phyloP scores from a whole-genome alignment of 257 asterid genomes.

The Galeopsis tetrahit region DNA sequence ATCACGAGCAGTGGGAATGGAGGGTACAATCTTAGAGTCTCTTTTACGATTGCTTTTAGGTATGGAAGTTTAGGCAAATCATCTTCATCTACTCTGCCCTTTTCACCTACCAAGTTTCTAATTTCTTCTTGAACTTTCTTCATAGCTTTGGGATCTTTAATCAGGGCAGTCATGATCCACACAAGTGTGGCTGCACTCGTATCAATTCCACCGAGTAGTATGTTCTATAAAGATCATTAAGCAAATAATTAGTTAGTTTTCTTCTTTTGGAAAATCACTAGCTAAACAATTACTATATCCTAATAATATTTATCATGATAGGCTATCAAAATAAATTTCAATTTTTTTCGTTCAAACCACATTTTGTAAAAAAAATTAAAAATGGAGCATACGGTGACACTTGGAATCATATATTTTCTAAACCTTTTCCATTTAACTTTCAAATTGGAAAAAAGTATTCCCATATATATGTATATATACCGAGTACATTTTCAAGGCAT shows the following conservation, averaged over 20 bases:
- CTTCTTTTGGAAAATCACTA: neutral
- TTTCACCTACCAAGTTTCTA: neutral
- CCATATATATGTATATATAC: no score
- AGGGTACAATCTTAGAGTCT: neutral
- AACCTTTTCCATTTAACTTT: no score
- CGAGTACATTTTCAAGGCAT: no score
- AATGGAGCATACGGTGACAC: no score
- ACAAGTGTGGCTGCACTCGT: neutral
- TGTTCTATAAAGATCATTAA: neutral
- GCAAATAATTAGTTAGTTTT: neutral
- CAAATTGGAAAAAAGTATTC: no score
- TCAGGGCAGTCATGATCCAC: neutral
- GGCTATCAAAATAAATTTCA: no score
- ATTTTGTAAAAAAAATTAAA: no score
- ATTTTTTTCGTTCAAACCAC: no score
- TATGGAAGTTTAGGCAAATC: neutral
- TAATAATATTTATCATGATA: no score
- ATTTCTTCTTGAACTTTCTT: neutral
- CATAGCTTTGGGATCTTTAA: neutral
- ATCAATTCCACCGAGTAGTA: neutral
- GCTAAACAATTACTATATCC: neutral
- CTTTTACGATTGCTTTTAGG: neutral
- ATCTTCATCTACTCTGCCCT: conserved; percentile 4
- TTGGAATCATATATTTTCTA: no score
- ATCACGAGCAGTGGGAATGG: neutral